These are phyloP conservation scores for Capronia coronata DNA, from an alignment of 2,329 filamentous ascomycete species.

Conservation along the genomic window DNA sequence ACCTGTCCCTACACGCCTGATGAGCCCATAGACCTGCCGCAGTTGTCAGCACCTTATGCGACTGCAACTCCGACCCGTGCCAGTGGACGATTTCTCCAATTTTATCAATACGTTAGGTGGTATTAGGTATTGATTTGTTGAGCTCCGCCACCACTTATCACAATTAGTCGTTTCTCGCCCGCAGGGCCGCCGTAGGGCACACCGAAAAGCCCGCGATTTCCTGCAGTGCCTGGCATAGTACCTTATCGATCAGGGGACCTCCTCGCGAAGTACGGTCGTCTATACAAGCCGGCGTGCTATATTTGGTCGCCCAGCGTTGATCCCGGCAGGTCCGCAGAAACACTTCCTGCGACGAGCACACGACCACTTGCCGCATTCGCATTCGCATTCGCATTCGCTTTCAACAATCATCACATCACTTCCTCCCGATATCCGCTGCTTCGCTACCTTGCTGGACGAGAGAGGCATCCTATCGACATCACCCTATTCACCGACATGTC, in stretches of 20 bases:
- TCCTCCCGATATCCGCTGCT: background rate
- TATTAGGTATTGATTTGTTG: no score
- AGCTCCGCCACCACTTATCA: background rate
- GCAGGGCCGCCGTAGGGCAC: no score
- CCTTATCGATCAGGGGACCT: background rate
- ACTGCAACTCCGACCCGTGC: no score
- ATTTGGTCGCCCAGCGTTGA: background rate
- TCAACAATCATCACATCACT: background rate
- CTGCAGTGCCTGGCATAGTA: no score
- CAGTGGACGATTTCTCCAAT: background rate
- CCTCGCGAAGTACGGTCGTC: no score
- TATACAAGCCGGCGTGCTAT: no score
- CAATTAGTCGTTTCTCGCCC: no score
- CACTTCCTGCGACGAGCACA: background rate
- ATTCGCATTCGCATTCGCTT: background rate
- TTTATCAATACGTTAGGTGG: no score
- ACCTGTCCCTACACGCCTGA: no score
- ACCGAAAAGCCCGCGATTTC: no score
- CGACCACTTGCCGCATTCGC: conserved; percentile 3
- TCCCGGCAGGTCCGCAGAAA: background rate
- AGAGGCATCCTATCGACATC: background rate
- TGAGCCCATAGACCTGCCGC: no score
- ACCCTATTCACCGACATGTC: conserved; percentile 1
- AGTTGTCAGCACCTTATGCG: background rate
- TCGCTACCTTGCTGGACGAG: conserved; percentile 2